A percentile compares a stretch with the other conserved stretches of the same genome.
These are phyloP conservation scores for Moniliophthora roreri DNA, from an alignment of 1,284 basidiomycete species.

Conservation along the genomic window DNA sequence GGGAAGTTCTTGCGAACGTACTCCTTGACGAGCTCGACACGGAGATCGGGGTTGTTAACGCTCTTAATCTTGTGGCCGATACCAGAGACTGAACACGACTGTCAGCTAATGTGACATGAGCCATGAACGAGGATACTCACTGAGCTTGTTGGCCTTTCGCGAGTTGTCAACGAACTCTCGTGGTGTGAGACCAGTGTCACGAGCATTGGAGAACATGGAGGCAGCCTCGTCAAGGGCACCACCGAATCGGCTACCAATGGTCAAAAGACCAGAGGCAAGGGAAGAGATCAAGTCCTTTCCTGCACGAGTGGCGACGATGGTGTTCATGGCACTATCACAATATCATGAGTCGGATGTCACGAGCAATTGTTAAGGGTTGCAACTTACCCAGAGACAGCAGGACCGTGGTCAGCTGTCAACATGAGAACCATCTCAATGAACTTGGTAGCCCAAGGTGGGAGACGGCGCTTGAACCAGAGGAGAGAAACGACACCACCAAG, in stretches of 20 bases:
- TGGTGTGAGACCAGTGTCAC: slow-evolving; percentile 90
- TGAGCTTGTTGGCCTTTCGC: slow-evolving; percentile 95
- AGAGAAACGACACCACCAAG: slow-evolving; percentile 96
- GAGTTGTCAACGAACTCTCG: slow-evolving; percentile 97
- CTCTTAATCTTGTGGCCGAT: slow-evolving; percentile 99
- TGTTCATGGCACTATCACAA: slow-evolving; percentile 93
- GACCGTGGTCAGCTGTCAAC: slow-evolving; percentile 98
- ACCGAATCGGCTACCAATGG: slow-evolving; percentile 96
- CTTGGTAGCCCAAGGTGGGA: slow-evolving; percentile 86
- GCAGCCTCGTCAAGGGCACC: slow-evolving; percentile 99
- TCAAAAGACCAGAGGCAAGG: slow-evolving; percentile 93
- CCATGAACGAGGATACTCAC: slow-evolving; percentile 41
- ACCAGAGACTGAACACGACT: slow-evolving; percentile 71
- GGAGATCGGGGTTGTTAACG: slow-evolving; percentile 95
- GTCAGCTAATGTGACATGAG: slow-evolving; percentile 3
- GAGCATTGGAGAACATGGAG: slow-evolving; percentile 90
- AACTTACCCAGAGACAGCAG: slow-evolving; percentile 80
- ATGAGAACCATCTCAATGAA: slow-evolving; percentile 99
- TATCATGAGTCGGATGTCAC: slow-evolving; percentile 4
- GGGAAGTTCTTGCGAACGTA: slow-evolving; percentile 97
- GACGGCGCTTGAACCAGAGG: slow-evolving; percentile 87
- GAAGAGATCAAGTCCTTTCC: slow-evolving; percentile 99
- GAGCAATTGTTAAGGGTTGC: slow-evolving; percentile 19
- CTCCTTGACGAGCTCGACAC: slow-evolving; percentile 98
- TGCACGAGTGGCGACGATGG: slow-evolving; percentile 97